Base-by-base conservation (phyloP, 2,329 filamentous ascomycete genomes). In the Lachnellula occidentalis region DNA sequence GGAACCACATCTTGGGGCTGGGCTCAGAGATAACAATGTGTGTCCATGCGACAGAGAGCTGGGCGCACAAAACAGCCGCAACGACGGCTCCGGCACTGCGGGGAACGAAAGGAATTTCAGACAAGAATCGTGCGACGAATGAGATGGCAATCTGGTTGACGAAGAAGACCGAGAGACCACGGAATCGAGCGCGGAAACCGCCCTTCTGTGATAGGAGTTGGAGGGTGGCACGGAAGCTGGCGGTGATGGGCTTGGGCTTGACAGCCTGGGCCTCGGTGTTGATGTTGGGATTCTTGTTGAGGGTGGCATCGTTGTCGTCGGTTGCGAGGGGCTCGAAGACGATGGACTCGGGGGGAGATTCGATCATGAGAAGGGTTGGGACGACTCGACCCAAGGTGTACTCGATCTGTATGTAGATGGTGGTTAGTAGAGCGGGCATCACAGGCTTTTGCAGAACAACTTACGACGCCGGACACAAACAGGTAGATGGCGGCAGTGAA, bases 21-120 rank as follows among this genome's bases (percentile, higher is more conserved):
- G 84, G 82, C 51, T 82, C 77, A 2, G 89, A 85, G 67, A 96
- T 91, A 68, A 95, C 82, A 65, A 88, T 85, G 70, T 96, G 90
- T 3, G 91, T 88, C 90, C 91, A 96, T 51, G 83, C 80, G 62
- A 92, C 81, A 69, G 83, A 80, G 56, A 92, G 71, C 65, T 87
- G 87, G 37, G 86, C 80, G 34, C 88, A 75, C 19, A 80, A 70
- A 21, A 92, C 70, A 50, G 80, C 77, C 24, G 82, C 76, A 42
- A 87, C 54, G 48, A 86, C 76, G 51, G 77, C 77, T 51, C 76
- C 74, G 52, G 88, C 39, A 24, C 69, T 72, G 60, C 60, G 73
- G 66, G 48, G 67, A 50, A 72, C 66, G 54, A 72, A 62, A 34
- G 76, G 62, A 63, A 87, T 66, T 15, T 55, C 34, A 52, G 69